These are phyloP conservation scores for Fusarium chlamydosporum DNA, from an alignment of 2,329 filamentous ascomycete species.

Conservation along the genomic window DNA sequence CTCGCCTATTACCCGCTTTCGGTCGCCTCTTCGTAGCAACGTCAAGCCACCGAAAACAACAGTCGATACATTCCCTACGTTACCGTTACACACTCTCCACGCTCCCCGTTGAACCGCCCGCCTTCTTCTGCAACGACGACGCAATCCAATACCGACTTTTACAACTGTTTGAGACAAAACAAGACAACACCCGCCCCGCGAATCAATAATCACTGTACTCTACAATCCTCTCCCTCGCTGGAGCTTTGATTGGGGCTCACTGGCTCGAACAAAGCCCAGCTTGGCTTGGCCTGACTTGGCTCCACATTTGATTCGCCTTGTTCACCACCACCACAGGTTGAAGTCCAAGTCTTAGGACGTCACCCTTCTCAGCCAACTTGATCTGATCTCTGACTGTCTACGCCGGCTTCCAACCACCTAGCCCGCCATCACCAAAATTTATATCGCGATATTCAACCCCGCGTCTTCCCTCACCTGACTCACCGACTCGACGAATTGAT, in stretches of 20 bases:
- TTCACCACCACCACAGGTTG: constrained; percentile 28
- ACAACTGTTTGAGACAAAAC: constrained; percentile 4
- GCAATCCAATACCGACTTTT: constrained; percentile 18
- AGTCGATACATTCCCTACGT: constrained; percentile 27
- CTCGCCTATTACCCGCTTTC: constrained; percentile 35
- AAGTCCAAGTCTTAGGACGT: constrained; percentile 32
- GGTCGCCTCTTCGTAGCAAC: constrained; percentile 42
- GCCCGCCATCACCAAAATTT: constrained; percentile 10
- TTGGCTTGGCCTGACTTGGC: constrained; percentile 33
- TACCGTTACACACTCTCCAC: constrained; percentile 36
- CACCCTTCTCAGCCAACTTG: constrained; percentile 38
- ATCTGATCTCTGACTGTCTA: constrained; percentile 26
- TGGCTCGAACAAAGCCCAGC: constrained; percentile 37
- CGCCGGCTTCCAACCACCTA: constrained; percentile 13
- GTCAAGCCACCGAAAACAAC: constrained; percentile 45
- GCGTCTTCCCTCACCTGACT: constrained; percentile 16
- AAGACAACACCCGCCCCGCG: constrained; percentile 7
- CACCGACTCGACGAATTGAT: constrained; percentile 22
- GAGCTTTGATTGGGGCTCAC: constrained; percentile 29
- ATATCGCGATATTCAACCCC: constrained; percentile 20
- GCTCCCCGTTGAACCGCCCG: constrained; percentile 14
- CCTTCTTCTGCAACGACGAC: constrained; percentile 30
- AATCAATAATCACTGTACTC: constrained; percentile 24
- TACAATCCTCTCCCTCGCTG: constrained; percentile 28
- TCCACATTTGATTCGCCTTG: constrained; percentile 42